Evolutionary conservation across 495 filamentous ascomycete genomes (phyloP).

Genomic region (Neurospora intermedia): DNA sequence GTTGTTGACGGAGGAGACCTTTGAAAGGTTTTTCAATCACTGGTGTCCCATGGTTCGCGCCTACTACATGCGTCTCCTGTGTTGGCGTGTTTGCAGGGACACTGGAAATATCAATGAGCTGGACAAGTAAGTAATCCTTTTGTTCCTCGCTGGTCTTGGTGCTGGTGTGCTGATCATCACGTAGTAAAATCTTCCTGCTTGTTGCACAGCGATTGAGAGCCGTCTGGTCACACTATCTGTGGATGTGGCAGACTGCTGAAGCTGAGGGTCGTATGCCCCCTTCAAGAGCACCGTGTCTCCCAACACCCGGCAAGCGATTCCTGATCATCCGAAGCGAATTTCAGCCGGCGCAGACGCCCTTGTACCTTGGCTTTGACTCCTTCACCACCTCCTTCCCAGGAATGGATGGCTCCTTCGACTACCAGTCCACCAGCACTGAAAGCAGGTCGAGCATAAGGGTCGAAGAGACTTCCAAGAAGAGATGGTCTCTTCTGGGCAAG

Average conservation of each 20-base stretch:
- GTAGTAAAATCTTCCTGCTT: slow-evolving; percentile 56
- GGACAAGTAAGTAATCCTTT: slow-evolving; percentile 51
- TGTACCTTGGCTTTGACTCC: slow-evolving; percentile 32
- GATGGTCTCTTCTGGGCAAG: slow-evolving; percentile 60
- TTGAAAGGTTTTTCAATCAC: slow-evolving; percentile 81
- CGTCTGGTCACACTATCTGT: slow-evolving; percentile 72
- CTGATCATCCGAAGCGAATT: slow-evolving; percentile 86
- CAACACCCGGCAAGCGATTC: slow-evolving; percentile 82
- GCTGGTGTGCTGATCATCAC: slow-evolving; percentile 6
- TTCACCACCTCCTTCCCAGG: slow-evolving; percentile 14
- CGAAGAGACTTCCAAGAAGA: slow-evolving; percentile 38
- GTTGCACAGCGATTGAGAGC: slow-evolving; percentile 60
- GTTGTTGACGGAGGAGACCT: slow-evolving; percentile 66
- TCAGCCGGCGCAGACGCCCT: slow-evolving; percentile 40
- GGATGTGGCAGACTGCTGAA: slow-evolving; percentile 54
- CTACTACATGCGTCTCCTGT: slow-evolving; percentile 88
- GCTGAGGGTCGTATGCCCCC: slow-evolving; percentile 42
- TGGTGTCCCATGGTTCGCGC: slow-evolving; percentile 98
- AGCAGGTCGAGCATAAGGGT: background rate
- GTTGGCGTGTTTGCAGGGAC: slow-evolving; percentile 83
- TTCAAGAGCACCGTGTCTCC: slow-evolving; percentile 74
- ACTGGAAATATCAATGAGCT: slow-evolving; percentile 53
- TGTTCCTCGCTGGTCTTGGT: background rate
- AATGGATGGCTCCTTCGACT: slow-evolving; percentile 1
- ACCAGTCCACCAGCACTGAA: slow-evolving; percentile 7